Evolutionary conservation across 108 stramenopile genomes (phyloP).

Genomic region (Nannochloropsis oceanica): DNA sequence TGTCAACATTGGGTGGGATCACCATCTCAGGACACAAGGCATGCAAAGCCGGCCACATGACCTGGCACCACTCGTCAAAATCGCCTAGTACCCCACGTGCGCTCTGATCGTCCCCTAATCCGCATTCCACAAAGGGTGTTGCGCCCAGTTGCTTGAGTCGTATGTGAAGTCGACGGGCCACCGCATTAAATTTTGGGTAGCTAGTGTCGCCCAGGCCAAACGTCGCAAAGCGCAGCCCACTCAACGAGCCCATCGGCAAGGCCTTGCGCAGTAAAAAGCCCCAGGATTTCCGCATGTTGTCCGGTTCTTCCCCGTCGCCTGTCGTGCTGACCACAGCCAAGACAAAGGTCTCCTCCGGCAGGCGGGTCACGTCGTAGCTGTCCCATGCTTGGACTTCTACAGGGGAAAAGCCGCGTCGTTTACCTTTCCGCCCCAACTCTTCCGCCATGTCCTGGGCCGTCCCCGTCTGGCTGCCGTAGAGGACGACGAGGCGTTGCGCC

Average conservation of each 20-base stretch:
- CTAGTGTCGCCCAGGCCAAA: slow-evolving; percentile 34
- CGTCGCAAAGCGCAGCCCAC: slow-evolving; percentile 14
- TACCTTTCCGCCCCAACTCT: slow-evolving; percentile 6
- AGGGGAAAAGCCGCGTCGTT: slow-evolving; percentile 11
- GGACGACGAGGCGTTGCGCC: neutral
- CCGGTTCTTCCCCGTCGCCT: slow-evolving; percentile 33
- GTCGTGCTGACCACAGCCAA: slow-evolving; percentile 33
- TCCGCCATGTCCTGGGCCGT: slow-evolving; percentile 30
- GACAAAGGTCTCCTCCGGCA: neutral
- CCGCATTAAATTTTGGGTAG: slow-evolving; percentile 31
- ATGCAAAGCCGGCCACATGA: slow-evolving; percentile 5
- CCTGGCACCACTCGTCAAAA: slow-evolving; percentile 9
- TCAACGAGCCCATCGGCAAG: slow-evolving; percentile 18
- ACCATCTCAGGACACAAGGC: neutral
- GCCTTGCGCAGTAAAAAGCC: slow-evolving; percentile 32
- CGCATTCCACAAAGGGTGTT: slow-evolving; percentile 4
- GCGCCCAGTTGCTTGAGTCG: slow-evolving; percentile 22
- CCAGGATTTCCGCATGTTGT: slow-evolving; percentile 31
- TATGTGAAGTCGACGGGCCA: slow-evolving; percentile 18
- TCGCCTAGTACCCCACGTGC: slow-evolving; percentile 21
- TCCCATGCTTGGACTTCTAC: neutral
- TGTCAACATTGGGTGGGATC: slow-evolving; percentile 4
- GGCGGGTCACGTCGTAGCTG: neutral
- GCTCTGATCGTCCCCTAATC: slow-evolving; percentile 22
- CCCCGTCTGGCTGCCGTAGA: slow-evolving; percentile 14